phyloP scores from a whole-genome alignment of 352 stramenopile genomes.

The Globisporangium rhizosaccharum region DNA sequence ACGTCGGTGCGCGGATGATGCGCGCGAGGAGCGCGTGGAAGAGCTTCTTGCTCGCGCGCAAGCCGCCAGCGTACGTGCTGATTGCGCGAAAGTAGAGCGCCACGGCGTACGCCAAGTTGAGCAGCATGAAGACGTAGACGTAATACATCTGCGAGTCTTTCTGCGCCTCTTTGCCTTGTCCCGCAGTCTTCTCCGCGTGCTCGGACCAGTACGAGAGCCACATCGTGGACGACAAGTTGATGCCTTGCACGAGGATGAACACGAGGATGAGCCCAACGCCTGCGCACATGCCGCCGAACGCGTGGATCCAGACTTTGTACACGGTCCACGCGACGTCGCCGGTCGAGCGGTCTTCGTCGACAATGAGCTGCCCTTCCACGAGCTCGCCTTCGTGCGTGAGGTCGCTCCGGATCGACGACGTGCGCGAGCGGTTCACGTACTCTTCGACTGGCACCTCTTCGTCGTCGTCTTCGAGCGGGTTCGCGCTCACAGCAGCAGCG shows the following conservation, averaged over 20 bases:
- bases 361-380: conserved; percentile 40
- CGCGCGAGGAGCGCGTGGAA: conserved; percentile 77
- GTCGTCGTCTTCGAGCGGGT: conserved; percentile 17
- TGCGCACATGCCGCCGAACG: conserved; percentile 52
- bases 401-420: conserved; percentile 50
- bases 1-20: conserved; percentile 80
- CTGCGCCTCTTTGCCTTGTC: conserved; percentile 3
- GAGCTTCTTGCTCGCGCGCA: conserved; percentile 52
- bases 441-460: conserved; percentile 26
- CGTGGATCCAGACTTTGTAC: conserved; percentile 68
- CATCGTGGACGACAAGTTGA: conserved; percentile 71
- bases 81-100: conserved; percentile 58
- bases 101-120: conserved; percentile 59
- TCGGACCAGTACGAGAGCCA: conserved; percentile 90
- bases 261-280: conserved; percentile 37
- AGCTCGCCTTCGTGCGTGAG: conserved; percentile 38
- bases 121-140: conserved; percentile 72
- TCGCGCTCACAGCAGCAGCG: neutral
- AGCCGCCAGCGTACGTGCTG: conserved; percentile 44
- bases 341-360: conserved; percentile 61
- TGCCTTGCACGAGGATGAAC: conserved; percentile 35
- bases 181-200: conserved; percentile 20
- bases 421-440: conserved; percentile 42
- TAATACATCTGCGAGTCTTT: conserved; percentile 66
- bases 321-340: conserved; percentile 52